A percentile compares a stretch with the other conserved stretches of the same genome.
Evolutionary conservation across 2,329 filamentous ascomycete genomes (phyloP).

Genomic region (Aureobasidium mangrovei): DNA sequence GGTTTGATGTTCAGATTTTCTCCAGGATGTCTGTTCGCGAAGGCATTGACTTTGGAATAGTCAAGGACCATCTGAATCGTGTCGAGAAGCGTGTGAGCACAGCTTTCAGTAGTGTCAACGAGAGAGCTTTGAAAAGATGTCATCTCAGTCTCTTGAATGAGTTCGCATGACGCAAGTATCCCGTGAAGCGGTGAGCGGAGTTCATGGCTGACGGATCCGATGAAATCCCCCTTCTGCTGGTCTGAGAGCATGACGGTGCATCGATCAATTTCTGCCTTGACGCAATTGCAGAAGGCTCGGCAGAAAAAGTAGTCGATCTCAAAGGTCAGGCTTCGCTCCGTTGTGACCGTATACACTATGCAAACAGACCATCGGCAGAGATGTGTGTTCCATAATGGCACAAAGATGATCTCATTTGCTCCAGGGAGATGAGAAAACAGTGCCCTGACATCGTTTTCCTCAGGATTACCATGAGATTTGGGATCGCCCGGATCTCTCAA

Average conservation of each 20-base stretch:
- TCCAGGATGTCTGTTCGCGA: conserved; percentile 9
- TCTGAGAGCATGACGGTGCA: conserved; percentile 31
- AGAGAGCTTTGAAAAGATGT: conserved; percentile 32
- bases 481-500: background rate
- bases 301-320: conserved; percentile 30
- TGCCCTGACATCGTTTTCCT: conserved; percentile 18
- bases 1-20: background rate
- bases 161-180: conserved; percentile 38
- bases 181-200: conserved; percentile 37
- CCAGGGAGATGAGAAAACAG: conserved; percentile 32
- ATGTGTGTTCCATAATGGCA: conserved; percentile 43
- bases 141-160: conserved; percentile 34
- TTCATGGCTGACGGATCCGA: conserved; percentile 41
- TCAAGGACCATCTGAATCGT: conserved; percentile 32
- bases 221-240: conserved; percentile 40
- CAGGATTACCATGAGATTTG: background rate
- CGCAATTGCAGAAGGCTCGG: conserved; percentile 31
- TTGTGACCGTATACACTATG: conserved; percentile 37
- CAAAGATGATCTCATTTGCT: conserved; percentile 40
- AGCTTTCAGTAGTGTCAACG: conserved; percentile 37
- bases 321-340: conserved; percentile 29
- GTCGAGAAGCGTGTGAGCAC: conserved; percentile 39
- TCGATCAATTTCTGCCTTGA: conserved; percentile 31
- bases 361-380: conserved; percentile 21
- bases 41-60: conserved; percentile 32